Evolutionary conservation across 1,139 yeast species (phyloP).

Genomic region (Debaryomycetaceae sp.): DNA sequence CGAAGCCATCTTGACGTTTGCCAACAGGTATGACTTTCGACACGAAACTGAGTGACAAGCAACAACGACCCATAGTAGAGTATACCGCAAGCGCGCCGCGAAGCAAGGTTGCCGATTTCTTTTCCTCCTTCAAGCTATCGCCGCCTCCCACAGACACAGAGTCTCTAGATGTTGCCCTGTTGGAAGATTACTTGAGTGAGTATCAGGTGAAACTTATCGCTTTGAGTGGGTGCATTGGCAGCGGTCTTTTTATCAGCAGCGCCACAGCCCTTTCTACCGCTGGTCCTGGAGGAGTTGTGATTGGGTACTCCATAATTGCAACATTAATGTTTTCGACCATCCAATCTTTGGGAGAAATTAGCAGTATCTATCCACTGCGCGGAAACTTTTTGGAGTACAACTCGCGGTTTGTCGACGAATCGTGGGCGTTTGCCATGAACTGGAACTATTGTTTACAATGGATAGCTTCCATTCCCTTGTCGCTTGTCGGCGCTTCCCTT

Average conservation of each 20-base stretch:
- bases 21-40: too few relatives aligned
- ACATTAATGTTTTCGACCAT: conserved; percentile 12
- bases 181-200: conserved; percentile 7
- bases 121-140: conserved; percentile 3
- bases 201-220: conserved; percentile 19
- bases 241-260: conserved; percentile 28
- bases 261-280: conserved; percentile 9
- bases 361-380: conserved; percentile 11
- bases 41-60: background rate
- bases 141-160: background rate
- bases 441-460: conserved; percentile 16
- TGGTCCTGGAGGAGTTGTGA: conserved; percentile 14
- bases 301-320: conserved; percentile 13
- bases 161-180: conserved; percentile 4
- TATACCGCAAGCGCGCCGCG: too few relatives aligned
- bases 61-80: too few relatives aligned
- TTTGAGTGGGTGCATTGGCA: conserved; percentile 31
- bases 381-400: conserved; percentile 14
- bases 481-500: conserved; percentile 13
- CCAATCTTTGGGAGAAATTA: conserved; percentile 13
- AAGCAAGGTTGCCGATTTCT: background rate
- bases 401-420: conserved; percentile 13
- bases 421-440: conserved; percentile 15
- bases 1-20: too few relatives aligned
- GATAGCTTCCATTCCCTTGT: conserved; percentile 14